Evolutionary conservation across 1,284 basidiomycete species (phyloP).

Genomic region (Sporisorium sorghi): DNA sequence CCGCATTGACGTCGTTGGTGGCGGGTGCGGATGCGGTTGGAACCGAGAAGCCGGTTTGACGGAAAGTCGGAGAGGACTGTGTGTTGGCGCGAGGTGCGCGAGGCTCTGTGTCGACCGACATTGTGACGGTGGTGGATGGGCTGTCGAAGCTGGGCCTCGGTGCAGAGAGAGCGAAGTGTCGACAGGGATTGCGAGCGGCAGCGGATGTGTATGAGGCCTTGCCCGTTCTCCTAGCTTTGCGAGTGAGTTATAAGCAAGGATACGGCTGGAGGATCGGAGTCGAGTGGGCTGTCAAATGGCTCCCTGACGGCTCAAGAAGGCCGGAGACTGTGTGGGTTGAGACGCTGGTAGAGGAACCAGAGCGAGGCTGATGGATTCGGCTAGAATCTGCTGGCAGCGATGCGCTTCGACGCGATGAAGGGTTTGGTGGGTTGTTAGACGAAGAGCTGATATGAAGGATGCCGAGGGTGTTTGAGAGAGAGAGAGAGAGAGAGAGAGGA

Average conservation of each 20-base stretch:
- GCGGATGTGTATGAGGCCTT: neutral
- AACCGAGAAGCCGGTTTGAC: slow-evolving; percentile 54
- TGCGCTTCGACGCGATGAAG: too few species aligned
- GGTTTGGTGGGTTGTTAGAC: neutral
- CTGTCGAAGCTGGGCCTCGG: neutral
- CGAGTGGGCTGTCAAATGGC: neutral
- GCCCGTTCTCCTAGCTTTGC: neutral
- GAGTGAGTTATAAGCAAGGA: neutral
- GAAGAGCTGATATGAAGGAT: neutral
- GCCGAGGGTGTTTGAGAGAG: neutral
- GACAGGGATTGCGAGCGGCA: too few species aligned
- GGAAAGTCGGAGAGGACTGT: slow-evolving; percentile 52
- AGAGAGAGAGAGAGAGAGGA: neutral
- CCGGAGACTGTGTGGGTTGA: neutral
- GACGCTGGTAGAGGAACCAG: neutral
- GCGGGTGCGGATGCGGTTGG: slow-evolving; percentile 44
- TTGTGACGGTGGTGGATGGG: slow-evolving; percentile 15
- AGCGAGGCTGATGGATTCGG: slow-evolving; percentile 1
- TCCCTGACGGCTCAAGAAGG: neutral
- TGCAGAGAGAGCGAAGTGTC: neutral
- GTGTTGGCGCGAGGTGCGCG: slow-evolving; percentile 38
- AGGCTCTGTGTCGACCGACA: slow-evolving; percentile 52
- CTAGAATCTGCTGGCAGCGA: neutral
- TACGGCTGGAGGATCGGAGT: neutral
- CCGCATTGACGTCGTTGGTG: slow-evolving; percentile 43